Evolutionary conservation across 805 yeast species (phyloP), one percentile per base, ranked within the genome.

Genomic region (Huiozyma sinensis): DNA sequence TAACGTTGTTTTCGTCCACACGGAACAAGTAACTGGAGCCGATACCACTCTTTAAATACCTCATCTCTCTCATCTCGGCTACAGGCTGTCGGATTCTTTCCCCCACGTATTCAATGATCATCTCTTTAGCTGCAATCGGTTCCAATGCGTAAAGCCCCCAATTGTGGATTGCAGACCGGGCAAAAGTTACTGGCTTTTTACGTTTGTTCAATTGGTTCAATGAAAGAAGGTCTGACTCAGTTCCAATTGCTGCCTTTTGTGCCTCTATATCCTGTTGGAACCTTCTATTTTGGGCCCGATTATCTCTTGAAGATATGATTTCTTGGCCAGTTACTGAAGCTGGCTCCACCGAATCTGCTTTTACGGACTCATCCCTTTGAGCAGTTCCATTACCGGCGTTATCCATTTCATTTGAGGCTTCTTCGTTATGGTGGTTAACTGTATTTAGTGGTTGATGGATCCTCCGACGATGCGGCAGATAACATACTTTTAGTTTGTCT

Each of bases 121-220:
- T 90, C 63, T 92, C 98, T 52, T 80, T 83, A 0, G 92, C 94
- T n/a, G 87, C 84, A 57, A 92, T 92, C 1, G 95, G 95, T 56
- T 92, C 97, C 55, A 85, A 67, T 0, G 99, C 98, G 64, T 88
- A 92, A 35, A 92, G 67, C 0, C 99, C 99, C 98, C 98, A 92
- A 57, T 90, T 87, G 62, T 92, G 98, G 56, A 92, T 92, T 0
- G 97, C 95, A 2, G 97, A 88, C 43, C 97, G 72, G 0, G 97
- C 97, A 70, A 89, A 89, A n/a, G 92, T 82, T 7, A 90, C 97
- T 0, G 95, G 95, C 57, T 90, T 90, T 62, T 83, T 85, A 50
- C 97, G 75, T 58, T 86, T 88, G 51, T 86, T 84, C 53, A 90
- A 73, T 50, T 90, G 94, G 60, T 89, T 90, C 65, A 87, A 73